Percentiles rank a stretch among this genome's conserved stretches.
Conservation (phyloP, 2,329 filamentous ascomycete genomes). For the Sphaerulina musiva region DNA sequence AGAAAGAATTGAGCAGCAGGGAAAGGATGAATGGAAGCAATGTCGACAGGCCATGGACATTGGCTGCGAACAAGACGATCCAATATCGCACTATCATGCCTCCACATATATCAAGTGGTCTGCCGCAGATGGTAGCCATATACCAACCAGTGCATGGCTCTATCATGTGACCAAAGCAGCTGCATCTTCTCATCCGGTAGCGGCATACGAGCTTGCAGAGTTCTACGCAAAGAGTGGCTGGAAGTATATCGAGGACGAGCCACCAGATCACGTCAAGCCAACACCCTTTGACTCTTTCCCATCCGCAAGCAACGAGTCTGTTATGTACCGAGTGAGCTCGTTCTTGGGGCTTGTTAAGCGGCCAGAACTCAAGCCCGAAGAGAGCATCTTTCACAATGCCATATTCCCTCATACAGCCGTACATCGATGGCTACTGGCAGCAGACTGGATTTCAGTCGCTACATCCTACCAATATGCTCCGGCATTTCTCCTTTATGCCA, state of each 20-base stretch:
- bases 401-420: constrained; percentile 24
- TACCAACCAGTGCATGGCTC: constrained; percentile 36
- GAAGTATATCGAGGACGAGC: constrained; percentile 33
- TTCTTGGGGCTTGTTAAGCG: constrained; percentile 8
- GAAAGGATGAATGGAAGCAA: constrained; percentile 16
- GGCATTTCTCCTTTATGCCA: constrained; percentile 25
- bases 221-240: constrained; percentile 36
- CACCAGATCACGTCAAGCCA: constrained; percentile 30
- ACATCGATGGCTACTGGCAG: constrained; percentile 8
- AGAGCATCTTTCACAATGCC: constrained; percentile 26
- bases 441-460: too few relatives aligned
- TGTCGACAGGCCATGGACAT: constrained; percentile 32
- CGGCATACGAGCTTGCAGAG: constrained; percentile 34
- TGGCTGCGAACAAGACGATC: constrained; percentile 40
- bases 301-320: neutral
- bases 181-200: constrained; percentile 35
- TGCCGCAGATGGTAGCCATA: constrained; percentile 18
- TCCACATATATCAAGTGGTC: constrained; percentile 21
- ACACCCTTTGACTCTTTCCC: constrained; percentile 32
- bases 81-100: constrained; percentile 37
- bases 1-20: constrained; percentile 7
- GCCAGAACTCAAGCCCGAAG: constrained; percentile 9
- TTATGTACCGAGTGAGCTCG: neutral
- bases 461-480: constrained; percentile 19
- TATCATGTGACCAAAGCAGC: constrained; percentile 43